Conservation (phyloP, 2,329 filamentous ascomycete species). For the Diplodia seriata region DNA sequence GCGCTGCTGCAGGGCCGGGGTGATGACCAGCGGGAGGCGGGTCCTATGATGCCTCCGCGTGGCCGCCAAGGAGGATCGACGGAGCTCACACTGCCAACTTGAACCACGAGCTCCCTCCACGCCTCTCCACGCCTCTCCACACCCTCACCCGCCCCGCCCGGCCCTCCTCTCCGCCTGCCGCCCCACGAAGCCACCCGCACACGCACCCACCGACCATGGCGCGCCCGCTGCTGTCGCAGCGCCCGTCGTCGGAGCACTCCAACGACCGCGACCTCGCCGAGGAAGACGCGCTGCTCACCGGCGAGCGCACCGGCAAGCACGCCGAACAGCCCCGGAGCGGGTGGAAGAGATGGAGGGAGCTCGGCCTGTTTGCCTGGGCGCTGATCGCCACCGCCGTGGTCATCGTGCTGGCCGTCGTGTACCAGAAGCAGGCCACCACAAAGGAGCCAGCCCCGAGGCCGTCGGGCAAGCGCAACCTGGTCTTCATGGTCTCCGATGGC, state of each 20-base stretch:
- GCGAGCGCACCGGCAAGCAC: constrained; percentile 50
- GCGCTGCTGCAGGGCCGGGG: constrained; percentile 7
- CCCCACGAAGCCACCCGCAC: constrained; percentile 9
- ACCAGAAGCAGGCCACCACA: constrained; percentile 67
- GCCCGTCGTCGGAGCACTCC: constrained; percentile 63
- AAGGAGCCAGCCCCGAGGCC: constrained; percentile 44
- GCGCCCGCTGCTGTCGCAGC: constrained; percentile 59
- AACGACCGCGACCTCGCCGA: constrained; percentile 64
- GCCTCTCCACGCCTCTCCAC: not conserved
- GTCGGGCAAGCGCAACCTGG: constrained; percentile 82
- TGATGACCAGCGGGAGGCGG: constrained; percentile 6
- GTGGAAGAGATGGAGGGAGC: constrained; percentile 72
- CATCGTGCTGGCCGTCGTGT: constrained; percentile 80
- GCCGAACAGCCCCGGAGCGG: constrained; percentile 35
- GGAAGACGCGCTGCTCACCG: constrained; percentile 68
- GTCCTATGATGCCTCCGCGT: constrained; percentile 24
- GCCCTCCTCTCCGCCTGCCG: not conserved
- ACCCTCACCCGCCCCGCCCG: not conserved
- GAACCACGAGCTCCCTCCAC: not conserved
- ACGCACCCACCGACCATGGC: constrained; percentile 43
- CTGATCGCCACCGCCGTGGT: constrained; percentile 78
- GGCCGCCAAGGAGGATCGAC: constrained; percentile 31
- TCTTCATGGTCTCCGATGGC: constrained; percentile 99
- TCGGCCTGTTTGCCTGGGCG: constrained; percentile 82
- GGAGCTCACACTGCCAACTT: not conserved